Evolutionary conservation across 176 grass and related monocot genomes (phyloP).

Genomic region (Oryza glaberrima): DNA sequence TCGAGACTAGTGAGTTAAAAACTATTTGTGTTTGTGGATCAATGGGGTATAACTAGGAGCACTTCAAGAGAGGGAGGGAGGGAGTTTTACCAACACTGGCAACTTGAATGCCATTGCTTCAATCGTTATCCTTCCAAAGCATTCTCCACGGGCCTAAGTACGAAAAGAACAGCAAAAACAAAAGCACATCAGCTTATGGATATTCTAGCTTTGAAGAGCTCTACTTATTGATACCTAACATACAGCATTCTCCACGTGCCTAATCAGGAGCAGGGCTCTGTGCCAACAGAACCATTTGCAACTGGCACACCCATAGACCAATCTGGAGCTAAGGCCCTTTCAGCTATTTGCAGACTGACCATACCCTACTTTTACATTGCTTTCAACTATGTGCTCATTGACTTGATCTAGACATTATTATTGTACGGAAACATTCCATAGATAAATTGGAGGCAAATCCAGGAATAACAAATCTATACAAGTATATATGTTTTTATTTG

Average conservation of each 20-base stretch:
- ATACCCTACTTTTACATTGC: background rate
- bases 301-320: background rate
- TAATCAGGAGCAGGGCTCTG: background rate
- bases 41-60: background rate
- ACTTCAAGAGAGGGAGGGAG: background rate
- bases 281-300: background rate
- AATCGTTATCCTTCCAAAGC: slow-evolving; percentile 97
- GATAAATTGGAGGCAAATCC: background rate
- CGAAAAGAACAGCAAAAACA: background rate
- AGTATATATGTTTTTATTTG: background rate
- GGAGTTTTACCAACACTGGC: slow-evolving; percentile 71
- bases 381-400: background rate
- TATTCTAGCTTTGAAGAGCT: background rate
- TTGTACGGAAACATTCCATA: background rate
- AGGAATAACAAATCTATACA: background rate
- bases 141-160: slow-evolving; percentile 87
- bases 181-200: slow-evolving; percentile 6
- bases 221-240: background rate
- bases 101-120: slow-evolving; percentile 98
- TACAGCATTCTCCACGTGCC: background rate
- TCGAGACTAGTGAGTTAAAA: background rate
- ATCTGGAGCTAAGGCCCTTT: background rate
- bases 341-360: background rate
- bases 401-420: background rate
- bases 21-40: too few species aligned